These are phyloP conservation scores for Plectosphaerella plurivora DNA, from an alignment of 2,329 filamentous ascomycete genomes.

Conservation along the genomic window DNA sequence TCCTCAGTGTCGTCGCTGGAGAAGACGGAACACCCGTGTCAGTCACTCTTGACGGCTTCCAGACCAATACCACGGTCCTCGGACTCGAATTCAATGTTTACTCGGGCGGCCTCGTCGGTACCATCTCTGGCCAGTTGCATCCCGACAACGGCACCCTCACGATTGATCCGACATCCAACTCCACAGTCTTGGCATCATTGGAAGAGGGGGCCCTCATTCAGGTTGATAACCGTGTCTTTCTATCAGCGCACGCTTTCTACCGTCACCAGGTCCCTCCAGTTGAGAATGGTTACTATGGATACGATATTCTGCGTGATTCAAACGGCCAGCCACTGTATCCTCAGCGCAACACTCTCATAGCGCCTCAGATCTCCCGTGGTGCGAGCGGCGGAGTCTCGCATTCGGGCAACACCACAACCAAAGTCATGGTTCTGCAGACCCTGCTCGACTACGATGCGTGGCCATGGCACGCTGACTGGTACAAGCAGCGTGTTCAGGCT, in stretches of 20 bases:
- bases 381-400: constrained; percentile 3
- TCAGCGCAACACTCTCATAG: constrained; percentile 4
- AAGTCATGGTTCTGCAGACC: constrained; percentile 14
- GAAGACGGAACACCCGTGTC: background rate
- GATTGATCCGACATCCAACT: no score
- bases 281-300: constrained; percentile 4
- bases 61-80: background rate
- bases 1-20: background rate
- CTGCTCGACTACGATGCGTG: constrained; percentile 15
- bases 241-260: constrained; percentile 10
- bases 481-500: constrained; percentile 8
- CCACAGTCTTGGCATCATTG: no score
- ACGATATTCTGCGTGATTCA: constrained; percentile 1
- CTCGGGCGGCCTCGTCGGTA: background rate
- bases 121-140: no score
- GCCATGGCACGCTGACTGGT: constrained; percentile 19
- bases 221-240: constrained; percentile 9
- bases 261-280: constrained; percentile 10
- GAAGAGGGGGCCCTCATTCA: no score
- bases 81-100: constrained; percentile 4
- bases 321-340: constrained; percentile 9
- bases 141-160: no score
- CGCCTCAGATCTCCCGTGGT: background rate
- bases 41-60: background rate
- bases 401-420: constrained; percentile 10